Conservation (phyloP, 306 rosid species). For the Vachellia collinsii region DNA sequence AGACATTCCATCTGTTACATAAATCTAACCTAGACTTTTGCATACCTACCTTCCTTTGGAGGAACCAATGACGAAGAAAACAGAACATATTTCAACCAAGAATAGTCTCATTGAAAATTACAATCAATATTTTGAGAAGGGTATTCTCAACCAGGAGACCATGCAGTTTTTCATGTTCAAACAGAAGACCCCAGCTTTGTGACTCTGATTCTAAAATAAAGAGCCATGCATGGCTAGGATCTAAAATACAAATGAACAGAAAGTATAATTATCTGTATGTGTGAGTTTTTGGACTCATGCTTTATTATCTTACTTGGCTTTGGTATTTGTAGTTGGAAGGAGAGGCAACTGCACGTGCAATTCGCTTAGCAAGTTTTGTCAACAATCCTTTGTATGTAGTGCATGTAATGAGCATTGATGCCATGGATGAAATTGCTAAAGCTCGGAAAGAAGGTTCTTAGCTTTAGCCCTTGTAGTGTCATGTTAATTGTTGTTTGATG, state of each 20-base stretch:
- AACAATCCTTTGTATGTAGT: constrained; percentile 91
- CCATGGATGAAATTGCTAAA: constrained; percentile 92
- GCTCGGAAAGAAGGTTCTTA: constrained; percentile 83
- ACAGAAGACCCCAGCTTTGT: not conserved
- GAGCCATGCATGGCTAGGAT: not conserved
- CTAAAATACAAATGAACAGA: not conserved
- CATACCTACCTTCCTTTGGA: not conserved
- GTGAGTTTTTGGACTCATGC: not conserved
- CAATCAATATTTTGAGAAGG: not conserved
- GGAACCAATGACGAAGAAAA: not conserved
- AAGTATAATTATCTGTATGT: constrained; percentile 6
- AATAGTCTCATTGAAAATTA: not conserved
- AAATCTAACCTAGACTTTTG: not conserved
- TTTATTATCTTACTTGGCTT: constrained; percentile 38
- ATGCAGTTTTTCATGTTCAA: not conserved
- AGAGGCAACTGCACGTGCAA: constrained; percentile 95
- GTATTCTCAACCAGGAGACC: not conserved
- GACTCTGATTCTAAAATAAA: not conserved
- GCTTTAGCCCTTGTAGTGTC: constrained; percentile 28
- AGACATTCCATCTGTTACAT: not conserved
- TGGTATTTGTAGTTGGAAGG: constrained; percentile 72
- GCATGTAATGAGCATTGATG: constrained; percentile 98
- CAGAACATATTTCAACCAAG: not conserved
- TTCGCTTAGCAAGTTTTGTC: constrained; percentile 78
- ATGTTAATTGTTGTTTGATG: constrained; percentile 17